Evolutionary conservation across 805 yeast genomes (phyloP).

Genomic region (Starmerella khaoyaiensis): DNA sequence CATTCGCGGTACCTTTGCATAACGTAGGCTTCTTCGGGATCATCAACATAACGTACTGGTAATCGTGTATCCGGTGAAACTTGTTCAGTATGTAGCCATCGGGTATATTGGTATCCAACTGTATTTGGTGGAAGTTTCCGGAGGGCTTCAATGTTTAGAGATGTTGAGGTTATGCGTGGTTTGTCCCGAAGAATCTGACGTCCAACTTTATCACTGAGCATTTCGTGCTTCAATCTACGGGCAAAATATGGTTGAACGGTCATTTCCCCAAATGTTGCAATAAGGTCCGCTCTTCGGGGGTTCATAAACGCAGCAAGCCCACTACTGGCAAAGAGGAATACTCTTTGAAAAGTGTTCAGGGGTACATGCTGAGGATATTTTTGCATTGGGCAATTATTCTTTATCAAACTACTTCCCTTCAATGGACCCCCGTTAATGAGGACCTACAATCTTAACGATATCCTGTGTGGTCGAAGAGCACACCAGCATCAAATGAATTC

Average conservation of each 20-base stretch:
- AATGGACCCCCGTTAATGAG: no score
- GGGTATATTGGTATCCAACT: slow-evolving; percentile 64
- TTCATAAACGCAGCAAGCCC: slow-evolving; percentile 54
- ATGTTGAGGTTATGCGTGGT: slow-evolving; percentile 68
- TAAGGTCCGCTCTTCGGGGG: slow-evolving; percentile 31
- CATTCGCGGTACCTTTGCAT: slow-evolving; percentile 90
- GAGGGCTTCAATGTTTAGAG: slow-evolving; percentile 51
- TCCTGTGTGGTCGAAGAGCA: no score
- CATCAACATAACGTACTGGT: slow-evolving; percentile 74
- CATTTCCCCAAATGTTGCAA: slow-evolving; percentile 58
- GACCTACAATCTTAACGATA: no score
- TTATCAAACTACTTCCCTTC: no score
- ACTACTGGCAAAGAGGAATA: slow-evolving; percentile 53
- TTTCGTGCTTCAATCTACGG: slow-evolving; percentile 46
- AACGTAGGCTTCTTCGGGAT: slow-evolving; percentile 83
- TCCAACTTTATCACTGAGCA: slow-evolving; percentile 68
- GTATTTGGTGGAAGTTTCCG: slow-evolving; percentile 51
- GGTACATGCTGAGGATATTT: slow-evolving; percentile 37
- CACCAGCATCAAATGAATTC: no score
- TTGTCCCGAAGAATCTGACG: slow-evolving; percentile 62
- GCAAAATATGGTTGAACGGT: slow-evolving; percentile 67
- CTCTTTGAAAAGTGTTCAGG: slow-evolving; percentile 47
- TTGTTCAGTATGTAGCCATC: slow-evolving; percentile 75
- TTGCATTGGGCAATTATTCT: no score
- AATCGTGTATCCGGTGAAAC: slow-evolving; percentile 90